Base-by-base conservation (phyloP, 1,284 basidiomycete genomes). In the Peniophora sp. region DNA sequence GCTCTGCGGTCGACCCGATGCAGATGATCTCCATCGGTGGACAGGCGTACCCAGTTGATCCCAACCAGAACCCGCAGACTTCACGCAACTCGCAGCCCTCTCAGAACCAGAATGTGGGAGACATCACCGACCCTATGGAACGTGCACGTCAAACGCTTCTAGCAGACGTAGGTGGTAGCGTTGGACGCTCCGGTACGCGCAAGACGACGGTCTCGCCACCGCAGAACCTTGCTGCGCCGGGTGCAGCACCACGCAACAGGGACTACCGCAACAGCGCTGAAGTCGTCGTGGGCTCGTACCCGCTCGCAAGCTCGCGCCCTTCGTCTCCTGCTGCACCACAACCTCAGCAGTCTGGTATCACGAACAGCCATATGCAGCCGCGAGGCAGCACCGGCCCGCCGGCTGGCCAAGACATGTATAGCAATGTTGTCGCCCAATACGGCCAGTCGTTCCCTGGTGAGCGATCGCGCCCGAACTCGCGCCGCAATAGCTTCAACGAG, bases 371-470 rank as follows among this genome's bases (percentile, higher is more conserved):
- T 81, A 72, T 14, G 81, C 89, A 1, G 85, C 78, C 2, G 82
- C 94, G 65, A 92, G 92, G 82, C 71, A 77, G 66, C 80, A 62
- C 69, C 0, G 72, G 77, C 39, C 56, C 74, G 0, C 56, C 71
- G 2, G 65, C 71, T 2, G 74, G 84, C 9, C 27, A 32, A 12
- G 27, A 32, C 27, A 63, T 74, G 0, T 75, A 80, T 3, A 86
- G 90, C 58, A 79, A 85, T n/a, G 84, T 94, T 2, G 65, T 94
- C 9, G 74, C 72, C 3, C 77, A 83, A 56, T 97, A 97, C 61
- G 79, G 85, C 16, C 92, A 94, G 61, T 83, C 86, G 0, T 80
- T 97, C 65, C 94, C 93, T 1, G 92, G 91, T 2, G 94, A 97
- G 45, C 50, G 57, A 11, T 81, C 77, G 55, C 65, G 71, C 22